A percentile compares a stretch with the other conserved stretches of the same genome.
Conservation (phyloP, 2,329 filamentous ascomycete genomes). For the Pseudocercospora macadamiae region DNA sequence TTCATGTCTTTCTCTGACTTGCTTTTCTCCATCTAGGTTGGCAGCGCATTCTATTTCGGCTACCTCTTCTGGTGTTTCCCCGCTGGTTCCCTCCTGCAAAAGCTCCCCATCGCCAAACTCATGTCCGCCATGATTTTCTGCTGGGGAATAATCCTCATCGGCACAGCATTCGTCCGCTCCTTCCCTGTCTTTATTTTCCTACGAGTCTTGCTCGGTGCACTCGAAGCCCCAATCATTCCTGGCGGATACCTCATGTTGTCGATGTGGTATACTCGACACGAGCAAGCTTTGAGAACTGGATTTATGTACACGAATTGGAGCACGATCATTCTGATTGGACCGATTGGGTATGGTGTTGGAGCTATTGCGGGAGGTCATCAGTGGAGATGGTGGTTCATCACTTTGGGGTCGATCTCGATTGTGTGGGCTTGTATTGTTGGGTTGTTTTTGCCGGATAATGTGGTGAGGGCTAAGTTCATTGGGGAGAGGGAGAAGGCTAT, state of each 20-base stretch:
- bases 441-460: constrained; percentile 20
- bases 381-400: constrained; percentile 45
- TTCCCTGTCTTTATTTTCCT: constrained; percentile 42
- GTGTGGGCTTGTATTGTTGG: constrained; percentile 12
- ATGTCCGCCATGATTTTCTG: constrained; percentile 26
- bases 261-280: constrained; percentile 32
- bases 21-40: too few species aligned
- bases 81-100: constrained; percentile 57
- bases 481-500: constrained; percentile 18
- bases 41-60: constrained; percentile 55
- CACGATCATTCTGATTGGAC: constrained; percentile 52
- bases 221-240: constrained; percentile 15
- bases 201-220: constrained; percentile 35
- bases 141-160: constrained; percentile 15
- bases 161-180: constrained; percentile 23
- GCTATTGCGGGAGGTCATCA: constrained; percentile 8
- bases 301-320: constrained; percentile 25
- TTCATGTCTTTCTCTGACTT: too few species aligned
- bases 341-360: constrained; percentile 13
- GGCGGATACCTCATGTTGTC: constrained; percentile 54
- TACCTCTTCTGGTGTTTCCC: constrained; percentile 59
- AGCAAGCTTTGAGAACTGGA: constrained; percentile 40
- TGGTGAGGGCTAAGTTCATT: constrained; percentile 11
- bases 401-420: constrained; percentile 47
- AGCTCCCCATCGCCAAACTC: constrained; percentile 53